phyloP scores from a whole-genome alignment of 176 grass and related monocot species.

The Calamus simplicifolius region DNA sequence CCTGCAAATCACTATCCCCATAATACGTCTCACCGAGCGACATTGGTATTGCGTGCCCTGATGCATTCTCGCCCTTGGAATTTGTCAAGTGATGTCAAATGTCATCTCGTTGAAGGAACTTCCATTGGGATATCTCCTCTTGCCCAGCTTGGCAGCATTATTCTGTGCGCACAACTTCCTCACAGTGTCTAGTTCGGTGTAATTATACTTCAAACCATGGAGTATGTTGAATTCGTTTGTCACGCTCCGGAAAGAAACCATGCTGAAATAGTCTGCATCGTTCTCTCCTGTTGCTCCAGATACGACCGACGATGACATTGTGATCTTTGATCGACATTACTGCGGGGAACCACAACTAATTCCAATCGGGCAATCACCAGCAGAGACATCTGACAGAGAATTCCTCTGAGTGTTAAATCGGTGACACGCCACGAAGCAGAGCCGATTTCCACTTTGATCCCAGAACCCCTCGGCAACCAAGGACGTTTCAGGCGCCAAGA shows the following conservation, averaged over 20 bases:
- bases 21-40: too few relatives aligned
- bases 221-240: too few relatives aligned
- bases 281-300: constrained; percentile 21
- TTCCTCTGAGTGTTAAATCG: not conserved
- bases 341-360: constrained; percentile 30
- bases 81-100: too few relatives aligned
- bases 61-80: too few relatives aligned
- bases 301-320: constrained; percentile 14
- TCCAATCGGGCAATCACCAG: constrained; percentile 17
- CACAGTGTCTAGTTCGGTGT: too few relatives aligned
- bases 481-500: constrained; percentile 10
- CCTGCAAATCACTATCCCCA: too few relatives aligned
- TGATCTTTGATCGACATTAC: constrained; percentile 19
- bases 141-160: too few relatives aligned
- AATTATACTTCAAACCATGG: not conserved
- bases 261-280: not conserved
- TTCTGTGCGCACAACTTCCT: too few relatives aligned
- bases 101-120: too few relatives aligned
- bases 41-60: too few relatives aligned
- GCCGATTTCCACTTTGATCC: constrained; percentile 9
- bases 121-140: too few relatives aligned
- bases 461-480: constrained; percentile 49
- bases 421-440: constrained; percentile 45
- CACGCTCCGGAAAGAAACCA: not conserved
- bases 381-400: constrained; percentile 1